These are phyloP conservation scores for Mycena indigotica DNA, from an alignment of 768 basidiomycete genomes.

Conservation along the genomic window DNA sequence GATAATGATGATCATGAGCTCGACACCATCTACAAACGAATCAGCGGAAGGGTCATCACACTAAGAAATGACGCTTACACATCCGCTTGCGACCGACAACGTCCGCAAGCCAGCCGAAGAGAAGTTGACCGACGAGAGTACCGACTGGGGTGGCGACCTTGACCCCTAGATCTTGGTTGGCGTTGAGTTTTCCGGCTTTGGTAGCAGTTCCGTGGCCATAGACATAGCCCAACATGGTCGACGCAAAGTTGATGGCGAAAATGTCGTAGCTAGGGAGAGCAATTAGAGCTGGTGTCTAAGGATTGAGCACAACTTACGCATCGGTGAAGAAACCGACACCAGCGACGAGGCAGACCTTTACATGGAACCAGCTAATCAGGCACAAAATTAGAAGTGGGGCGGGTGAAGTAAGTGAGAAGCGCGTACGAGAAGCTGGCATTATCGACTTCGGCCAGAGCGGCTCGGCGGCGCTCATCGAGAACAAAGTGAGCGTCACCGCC, in stretches of 20 bases:
- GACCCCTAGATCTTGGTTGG: conserved; percentile 73
- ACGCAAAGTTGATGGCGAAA: conserved; percentile 87
- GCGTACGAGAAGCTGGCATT: conserved; percentile 80
- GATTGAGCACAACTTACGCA: conserved; percentile 46
- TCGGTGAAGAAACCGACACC: conserved; percentile 95
- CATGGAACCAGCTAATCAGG: conserved; percentile 76
- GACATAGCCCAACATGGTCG: conserved; percentile 81
- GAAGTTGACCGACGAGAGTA: conserved; percentile 71
- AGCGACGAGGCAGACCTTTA: conserved; percentile 68
- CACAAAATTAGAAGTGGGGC: conserved; percentile 5
- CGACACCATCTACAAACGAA: conserved; percentile 56
- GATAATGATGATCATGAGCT: conserved; percentile 81
- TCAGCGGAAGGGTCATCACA: conserved; percentile 1
- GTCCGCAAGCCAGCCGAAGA: conserved; percentile 84
- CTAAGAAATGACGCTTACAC: conserved; percentile 51
- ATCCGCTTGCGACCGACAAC: conserved; percentile 74
- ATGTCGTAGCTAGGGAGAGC: conserved; percentile 63
- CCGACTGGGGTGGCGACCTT: conserved; percentile 80
- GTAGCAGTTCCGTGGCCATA: conserved; percentile 49
- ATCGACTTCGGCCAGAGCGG: conserved; percentile 85
- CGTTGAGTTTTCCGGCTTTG: conserved; percentile 42
- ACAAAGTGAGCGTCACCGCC: conserved; percentile 38
- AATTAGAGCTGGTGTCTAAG: too few species aligned
- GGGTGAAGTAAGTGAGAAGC: conserved; percentile 8
- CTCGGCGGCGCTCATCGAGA: conserved; percentile 73